Evolutionary conservation across 2,329 filamentous ascomycete species (phyloP).

Genomic region (Nigrograna mackinnonii): DNA sequence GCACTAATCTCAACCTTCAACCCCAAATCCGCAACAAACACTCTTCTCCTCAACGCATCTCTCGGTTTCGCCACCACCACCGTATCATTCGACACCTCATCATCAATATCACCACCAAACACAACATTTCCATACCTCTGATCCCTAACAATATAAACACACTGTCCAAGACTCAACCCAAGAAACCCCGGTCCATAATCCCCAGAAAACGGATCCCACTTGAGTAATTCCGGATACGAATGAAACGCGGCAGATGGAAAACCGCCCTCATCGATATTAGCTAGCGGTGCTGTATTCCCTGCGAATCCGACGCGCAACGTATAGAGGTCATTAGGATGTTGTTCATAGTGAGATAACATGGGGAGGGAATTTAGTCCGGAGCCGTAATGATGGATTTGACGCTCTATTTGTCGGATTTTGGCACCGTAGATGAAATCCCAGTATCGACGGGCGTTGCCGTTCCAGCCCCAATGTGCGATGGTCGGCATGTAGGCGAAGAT

Average conservation of each 20-base stretch:
- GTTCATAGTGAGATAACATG: conserved; percentile 56
- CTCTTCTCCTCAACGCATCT: conserved; percentile 52
- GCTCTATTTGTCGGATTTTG: conserved; percentile 46
- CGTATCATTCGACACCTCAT: conserved; percentile 7
- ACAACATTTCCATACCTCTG: conserved; percentile 46
- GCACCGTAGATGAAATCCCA: conserved; percentile 61
- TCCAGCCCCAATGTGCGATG: conserved; percentile 65
- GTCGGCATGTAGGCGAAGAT: conserved; percentile 62
- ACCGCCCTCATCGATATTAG: conserved; percentile 59
- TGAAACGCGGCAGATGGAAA: conserved; percentile 62
- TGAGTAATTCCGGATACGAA: conserved; percentile 58
- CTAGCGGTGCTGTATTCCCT: conserved; percentile 56
- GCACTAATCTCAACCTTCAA: conserved; percentile 32
- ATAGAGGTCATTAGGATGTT: conserved; percentile 51
- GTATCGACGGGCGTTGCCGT: conserved; percentile 63
- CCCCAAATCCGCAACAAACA: conserved; percentile 54
- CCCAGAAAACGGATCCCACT: conserved; percentile 61
- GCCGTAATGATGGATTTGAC: conserved; percentile 65
- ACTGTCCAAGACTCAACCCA: conserved; percentile 54
- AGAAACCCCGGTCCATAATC: conserved; percentile 62
- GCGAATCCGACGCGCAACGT: conserved; percentile 59
- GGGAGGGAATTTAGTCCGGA: conserved; percentile 62
- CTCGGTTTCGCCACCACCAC: conserved; percentile 44
- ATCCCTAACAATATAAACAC: conserved; percentile 55
- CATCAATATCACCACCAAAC: not conserved